phyloP scores from a whole-genome alignment of 2,329 filamentous ascomycete species.

The Microdochium bolleyi region DNA sequence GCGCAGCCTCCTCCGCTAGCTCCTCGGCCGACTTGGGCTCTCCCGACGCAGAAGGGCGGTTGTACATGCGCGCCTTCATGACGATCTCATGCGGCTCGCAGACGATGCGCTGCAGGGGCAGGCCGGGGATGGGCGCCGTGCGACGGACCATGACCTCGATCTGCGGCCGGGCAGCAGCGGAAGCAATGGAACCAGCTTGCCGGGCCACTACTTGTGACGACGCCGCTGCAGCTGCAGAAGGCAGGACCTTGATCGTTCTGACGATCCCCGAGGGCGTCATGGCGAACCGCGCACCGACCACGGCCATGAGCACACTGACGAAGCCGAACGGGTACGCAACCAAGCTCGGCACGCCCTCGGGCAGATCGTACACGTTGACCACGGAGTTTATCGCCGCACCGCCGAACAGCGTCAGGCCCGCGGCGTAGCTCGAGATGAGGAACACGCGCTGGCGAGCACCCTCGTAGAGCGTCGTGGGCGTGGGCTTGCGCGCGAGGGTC shows the following conservation, averaged over 20 bases:
- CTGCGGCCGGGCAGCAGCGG: constrained; percentile 24
- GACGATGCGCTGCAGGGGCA: constrained; percentile 33
- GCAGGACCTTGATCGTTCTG: constrained; percentile 47
- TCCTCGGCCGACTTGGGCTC: constrained; percentile 16
- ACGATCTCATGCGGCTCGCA: constrained; percentile 26
- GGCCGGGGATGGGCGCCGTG: constrained; percentile 33
- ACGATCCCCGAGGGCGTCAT: constrained; percentile 51
- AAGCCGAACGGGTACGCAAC: constrained; percentile 48
- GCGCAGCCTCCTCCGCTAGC: constrained; percentile 27
- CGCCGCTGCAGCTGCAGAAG: constrained; percentile 15
- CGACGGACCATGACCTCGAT: constrained; percentile 46
- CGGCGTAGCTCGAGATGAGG: constrained; percentile 50
- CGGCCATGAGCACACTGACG: constrained; percentile 51
- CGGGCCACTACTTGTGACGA: neutral
- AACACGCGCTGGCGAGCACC: constrained; percentile 57
- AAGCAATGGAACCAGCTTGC: constrained; percentile 4
- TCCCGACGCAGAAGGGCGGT: constrained; percentile 8
- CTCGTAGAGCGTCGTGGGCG: constrained; percentile 55
- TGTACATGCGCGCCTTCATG: constrained; percentile 26
- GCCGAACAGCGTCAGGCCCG: constrained; percentile 42
- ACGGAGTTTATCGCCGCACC: constrained; percentile 44
- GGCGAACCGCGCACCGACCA: constrained; percentile 52
- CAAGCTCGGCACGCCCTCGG: constrained; percentile 45
- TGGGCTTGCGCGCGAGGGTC: constrained; percentile 45
- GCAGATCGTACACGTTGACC: constrained; percentile 37